Evolutionary conservation across 2,329 filamentous ascomycete species (phyloP), one percentile per base, ranked within the genome.

Genomic region (Xenoacremonium recifei): DNA sequence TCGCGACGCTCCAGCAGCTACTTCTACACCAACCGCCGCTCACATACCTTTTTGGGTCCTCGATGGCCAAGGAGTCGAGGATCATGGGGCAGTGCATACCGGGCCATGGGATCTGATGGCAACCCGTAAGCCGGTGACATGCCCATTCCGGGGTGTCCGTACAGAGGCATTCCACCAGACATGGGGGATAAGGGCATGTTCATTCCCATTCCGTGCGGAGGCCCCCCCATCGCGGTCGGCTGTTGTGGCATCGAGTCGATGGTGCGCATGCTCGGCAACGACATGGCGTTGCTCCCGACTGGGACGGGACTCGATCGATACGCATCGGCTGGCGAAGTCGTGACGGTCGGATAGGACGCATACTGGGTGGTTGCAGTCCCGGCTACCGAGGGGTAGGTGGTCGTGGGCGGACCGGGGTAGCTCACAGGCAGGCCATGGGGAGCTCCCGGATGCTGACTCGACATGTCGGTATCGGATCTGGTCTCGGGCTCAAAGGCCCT

Each of bases 41-140:
- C 40, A 60, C 66, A 42, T 70, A 80, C 77, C 75, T 80, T 81
- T 54, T 80, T 81, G 30, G 77, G 73, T 16, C 75, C 73, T 38
- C 73, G 69, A 34, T 69, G 67, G 31, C 69, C 67, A 35, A 76
- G 49, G 35, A 75, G 63, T 35, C 73, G 68, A 23, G 73, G 71
- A 41, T 78, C 76, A 37, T 70, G 69, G 21, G 73, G 67, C 27
- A 78, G 54, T 23, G 70, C 62, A 51, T 75, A 76, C 42, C 75
- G 66, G 48, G 66, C 62, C 51, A 69, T 56, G 46, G 67, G 59
- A 20, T 75, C 70, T 10, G 68, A 61, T 19, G 68, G 63, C 40
- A 78, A 57, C n/a, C 66, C 66, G 45, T 77, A 66, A 29, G 53
- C 59, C 15, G 61, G 53, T 9, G 56, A 53, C 47, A 64, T 44